These are phyloP conservation scores for Naganishia randhawae DNA, from an alignment of 768 basidiomycete genomes.

Conservation along the genomic window DNA sequence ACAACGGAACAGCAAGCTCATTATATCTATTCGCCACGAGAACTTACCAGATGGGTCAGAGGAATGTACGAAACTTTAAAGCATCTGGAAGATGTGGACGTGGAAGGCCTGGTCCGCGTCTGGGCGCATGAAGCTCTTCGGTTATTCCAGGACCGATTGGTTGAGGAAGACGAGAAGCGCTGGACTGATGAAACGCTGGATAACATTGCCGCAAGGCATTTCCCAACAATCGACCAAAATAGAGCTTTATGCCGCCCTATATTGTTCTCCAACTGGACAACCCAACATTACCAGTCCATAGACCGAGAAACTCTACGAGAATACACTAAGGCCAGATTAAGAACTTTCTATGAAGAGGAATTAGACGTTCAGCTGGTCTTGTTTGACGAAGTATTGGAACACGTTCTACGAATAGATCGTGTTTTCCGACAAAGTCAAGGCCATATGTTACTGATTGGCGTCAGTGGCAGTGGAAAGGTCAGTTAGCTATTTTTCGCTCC, in stretches of 20 bases:
- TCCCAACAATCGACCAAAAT: constrained; percentile 83
- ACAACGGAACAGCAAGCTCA: constrained; percentile 97
- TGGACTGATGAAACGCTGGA: constrained; percentile 97
- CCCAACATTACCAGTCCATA: constrained; percentile 91
- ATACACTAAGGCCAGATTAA: constrained; percentile 90
- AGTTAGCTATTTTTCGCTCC: constrained; percentile 32
- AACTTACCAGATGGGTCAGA: constrained; percentile 93
- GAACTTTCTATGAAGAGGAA: constrained; percentile 99
- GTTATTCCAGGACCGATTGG: constrained; percentile 94
- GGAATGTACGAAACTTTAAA: constrained; percentile 96
- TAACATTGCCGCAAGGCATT: constrained; percentile 73
- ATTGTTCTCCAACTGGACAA: constrained; percentile 98
- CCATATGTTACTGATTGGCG: constrained; percentile 91
- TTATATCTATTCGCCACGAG: constrained; percentile 98
- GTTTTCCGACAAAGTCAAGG: constrained; percentile 99
- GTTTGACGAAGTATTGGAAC: constrained; percentile 97
- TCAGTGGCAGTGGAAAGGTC: constrained; percentile 98
- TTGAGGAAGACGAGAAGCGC: constrained; percentile 80
- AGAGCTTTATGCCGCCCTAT: constrained; percentile 87
- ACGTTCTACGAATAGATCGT: constrained; percentile 94
- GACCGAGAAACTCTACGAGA: constrained; percentile 88
- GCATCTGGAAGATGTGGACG: constrained; percentile 84
- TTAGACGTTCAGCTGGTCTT: constrained; percentile 94
- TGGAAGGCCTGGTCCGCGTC: constrained; percentile 90
- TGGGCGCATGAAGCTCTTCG: constrained; percentile 98